Conservation (phyloP, 495 filamentous ascomycete genomes). For the Mytilinidion resinicola region DNA sequence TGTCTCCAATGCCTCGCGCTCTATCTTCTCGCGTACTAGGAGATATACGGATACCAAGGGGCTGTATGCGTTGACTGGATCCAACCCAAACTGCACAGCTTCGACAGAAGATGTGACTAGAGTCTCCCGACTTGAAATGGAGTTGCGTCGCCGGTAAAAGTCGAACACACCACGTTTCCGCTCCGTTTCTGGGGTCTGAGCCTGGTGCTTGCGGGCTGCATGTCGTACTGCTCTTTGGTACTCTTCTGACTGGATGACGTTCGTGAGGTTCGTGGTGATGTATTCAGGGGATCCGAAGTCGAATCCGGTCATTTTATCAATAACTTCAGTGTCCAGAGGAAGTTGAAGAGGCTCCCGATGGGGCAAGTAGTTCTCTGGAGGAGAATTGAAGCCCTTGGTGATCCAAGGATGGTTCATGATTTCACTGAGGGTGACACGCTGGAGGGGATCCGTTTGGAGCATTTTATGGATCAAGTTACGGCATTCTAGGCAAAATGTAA, state of each 20-base stretch:
- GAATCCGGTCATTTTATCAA: slow-evolving; percentile 94
- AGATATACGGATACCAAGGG: slow-evolving; percentile 93
- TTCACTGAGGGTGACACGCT: slow-evolving; percentile 79
- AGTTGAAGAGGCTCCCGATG: slow-evolving; percentile 75
- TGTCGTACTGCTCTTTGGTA: slow-evolving; percentile 75
- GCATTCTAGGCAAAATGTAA: slow-evolving; percentile 60
- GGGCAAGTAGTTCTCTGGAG: slow-evolving; percentile 87
- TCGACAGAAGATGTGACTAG: slow-evolving; percentile 82
- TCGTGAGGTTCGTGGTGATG: slow-evolving; percentile 74
- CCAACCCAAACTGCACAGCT: slow-evolving; percentile 70
- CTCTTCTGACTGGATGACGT: slow-evolving; percentile 80
- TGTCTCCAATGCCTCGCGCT: slow-evolving; percentile 64
- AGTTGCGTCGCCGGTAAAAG: slow-evolving; percentile 94
- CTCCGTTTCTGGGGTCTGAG: slow-evolving; percentile 60
- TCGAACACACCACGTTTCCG: slow-evolving; percentile 85
- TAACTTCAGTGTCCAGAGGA: slow-evolving; percentile 74
- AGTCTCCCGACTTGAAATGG: slow-evolving; percentile 78
- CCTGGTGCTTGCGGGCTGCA: slow-evolving; percentile 55
- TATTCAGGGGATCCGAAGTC: slow-evolving; percentile 86
- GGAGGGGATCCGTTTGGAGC: slow-evolving; percentile 89
- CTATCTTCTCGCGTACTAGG: slow-evolving; percentile 88
- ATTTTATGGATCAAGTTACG: slow-evolving; percentile 90
- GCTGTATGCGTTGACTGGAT: slow-evolving; percentile 90
- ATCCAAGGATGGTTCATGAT: slow-evolving; percentile 98
- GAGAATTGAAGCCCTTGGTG: slow-evolving; percentile 78